phyloP scores from a whole-genome alignment of 1,139 yeast genomes.

The Starmera stellimalicola region DNA sequence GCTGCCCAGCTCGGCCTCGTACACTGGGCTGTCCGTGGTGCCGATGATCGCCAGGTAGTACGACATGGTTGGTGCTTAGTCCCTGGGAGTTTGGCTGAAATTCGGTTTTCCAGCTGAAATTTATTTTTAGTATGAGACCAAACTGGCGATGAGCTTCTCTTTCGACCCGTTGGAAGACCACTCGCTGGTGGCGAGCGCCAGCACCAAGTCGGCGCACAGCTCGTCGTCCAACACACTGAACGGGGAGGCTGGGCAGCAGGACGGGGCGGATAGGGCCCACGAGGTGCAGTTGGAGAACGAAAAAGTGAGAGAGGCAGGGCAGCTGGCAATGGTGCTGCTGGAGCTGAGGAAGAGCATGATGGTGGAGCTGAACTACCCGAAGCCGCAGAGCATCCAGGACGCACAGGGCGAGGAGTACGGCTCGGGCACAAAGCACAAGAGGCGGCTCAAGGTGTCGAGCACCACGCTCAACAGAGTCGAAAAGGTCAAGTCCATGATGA shows the following conservation, averaged over 20 bases:
- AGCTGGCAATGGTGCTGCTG: constrained; percentile 32
- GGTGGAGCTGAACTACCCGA: constrained; percentile 24
- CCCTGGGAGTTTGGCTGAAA: no score
- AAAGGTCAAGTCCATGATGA: constrained; percentile 41
- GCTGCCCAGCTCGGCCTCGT: constrained; percentile 81
- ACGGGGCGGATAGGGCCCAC: neutral
- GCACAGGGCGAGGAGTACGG: constrained; percentile 12
- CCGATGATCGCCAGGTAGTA: constrained; percentile 87
- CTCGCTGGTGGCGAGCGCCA: neutral
- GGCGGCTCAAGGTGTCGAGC: constrained; percentile 21
- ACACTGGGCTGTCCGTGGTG: constrained; percentile 75
- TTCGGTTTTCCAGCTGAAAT: neutral
- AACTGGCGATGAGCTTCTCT: neutral
- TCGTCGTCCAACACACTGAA: neutral
- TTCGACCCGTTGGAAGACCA: neutral
- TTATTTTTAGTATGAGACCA: neutral
- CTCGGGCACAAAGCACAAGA: constrained; percentile 7
- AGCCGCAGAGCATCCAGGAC: constrained; percentile 21
- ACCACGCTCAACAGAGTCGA: constrained; percentile 42
- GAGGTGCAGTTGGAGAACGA: constrained; percentile 2
- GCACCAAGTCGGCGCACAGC: neutral
- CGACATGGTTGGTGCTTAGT: constrained; percentile 41
- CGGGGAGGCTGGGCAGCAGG: neutral
- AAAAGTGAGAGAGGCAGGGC: constrained; percentile 30
- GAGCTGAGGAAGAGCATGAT: constrained; percentile 35